Evolutionary conservation across 441 rosid species (phyloP).

Genomic region (Gossypium aridum): DNA sequence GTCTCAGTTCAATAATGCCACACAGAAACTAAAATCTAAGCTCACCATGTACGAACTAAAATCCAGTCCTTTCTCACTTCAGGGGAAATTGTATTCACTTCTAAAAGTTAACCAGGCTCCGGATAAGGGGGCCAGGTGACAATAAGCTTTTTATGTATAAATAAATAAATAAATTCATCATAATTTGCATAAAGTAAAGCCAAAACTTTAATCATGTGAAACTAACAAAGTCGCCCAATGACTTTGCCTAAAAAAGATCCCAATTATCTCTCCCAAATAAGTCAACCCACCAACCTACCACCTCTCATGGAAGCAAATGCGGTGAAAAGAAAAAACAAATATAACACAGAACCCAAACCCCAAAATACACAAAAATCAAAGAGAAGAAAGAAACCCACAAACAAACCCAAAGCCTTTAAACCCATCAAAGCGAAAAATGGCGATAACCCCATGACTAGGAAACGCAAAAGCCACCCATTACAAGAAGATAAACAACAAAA

Average conservation of each 20-base stretch:
- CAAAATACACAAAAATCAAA: slow-evolving; percentile 22
- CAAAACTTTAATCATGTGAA: slow-evolving; percentile 14
- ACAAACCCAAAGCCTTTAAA: slow-evolving; percentile 16
- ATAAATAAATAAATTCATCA: neutral
- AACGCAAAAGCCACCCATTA: slow-evolving; percentile 9
- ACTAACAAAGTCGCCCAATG: slow-evolving; percentile 19
- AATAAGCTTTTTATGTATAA: neutral
- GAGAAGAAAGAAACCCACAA: slow-evolving; percentile 17
- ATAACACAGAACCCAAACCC: slow-evolving; percentile 14
- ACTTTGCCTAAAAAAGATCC: slow-evolving; percentile 16
- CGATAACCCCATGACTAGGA: slow-evolving; percentile 15
- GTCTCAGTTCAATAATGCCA: slow-evolving; percentile 1
- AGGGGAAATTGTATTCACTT: neutral
- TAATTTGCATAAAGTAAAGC: slow-evolving; percentile 17
- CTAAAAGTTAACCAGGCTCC: slow-evolving; percentile 5
- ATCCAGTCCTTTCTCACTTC: neutral
- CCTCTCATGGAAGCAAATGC: slow-evolving; percentile 43
- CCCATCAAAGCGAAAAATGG: slow-evolving; percentile 28
- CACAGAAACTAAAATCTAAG: neutral
- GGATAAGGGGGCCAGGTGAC: slow-evolving; percentile 26
- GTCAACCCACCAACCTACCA: slow-evolving; percentile 82
- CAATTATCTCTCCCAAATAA: slow-evolving; percentile 24
- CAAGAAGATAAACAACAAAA: neutral
- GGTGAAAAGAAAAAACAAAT: slow-evolving; percentile 6
- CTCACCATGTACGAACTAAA: neutral